phyloP scores from a whole-genome alignment of 1,284 basidiomycete species.

The Ustilago esculenta region DNA sequence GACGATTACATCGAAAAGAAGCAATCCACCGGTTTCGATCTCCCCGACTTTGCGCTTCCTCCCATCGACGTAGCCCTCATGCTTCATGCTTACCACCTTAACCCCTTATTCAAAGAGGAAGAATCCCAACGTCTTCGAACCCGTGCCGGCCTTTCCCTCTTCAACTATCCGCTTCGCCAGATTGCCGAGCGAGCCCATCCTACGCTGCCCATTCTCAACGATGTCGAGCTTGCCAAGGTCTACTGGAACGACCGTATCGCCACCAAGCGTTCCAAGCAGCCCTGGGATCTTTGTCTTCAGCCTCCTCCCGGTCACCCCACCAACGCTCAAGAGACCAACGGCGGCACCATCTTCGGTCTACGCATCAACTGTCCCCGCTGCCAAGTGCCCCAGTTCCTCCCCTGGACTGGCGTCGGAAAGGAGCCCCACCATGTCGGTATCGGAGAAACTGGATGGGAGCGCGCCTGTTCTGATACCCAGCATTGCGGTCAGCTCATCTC shows the following conservation, averaged over 20 bases:
- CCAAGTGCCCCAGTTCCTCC: conserved; percentile 17
- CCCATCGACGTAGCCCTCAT: conserved; percentile 55
- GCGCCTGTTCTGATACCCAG: conserved; percentile 5
- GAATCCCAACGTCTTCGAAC: conserved; percentile 28
- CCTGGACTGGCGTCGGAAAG: conserved; percentile 41
- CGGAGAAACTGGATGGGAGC: conserved; percentile 35
- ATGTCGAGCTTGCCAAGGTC: conserved; percentile 20
- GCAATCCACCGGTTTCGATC: conserved; percentile 2
- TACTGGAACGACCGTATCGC: conserved; percentile 22
- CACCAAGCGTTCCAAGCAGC: conserved; percentile 28
- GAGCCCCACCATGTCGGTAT: conserved; percentile 24
- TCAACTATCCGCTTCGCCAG: conserved; percentile 35
- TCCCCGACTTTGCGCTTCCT: conserved; percentile 43
- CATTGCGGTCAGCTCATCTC: conserved; percentile 19
- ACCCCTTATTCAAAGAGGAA: conserved; percentile 34
- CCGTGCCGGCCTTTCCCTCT: conserved; percentile 13
- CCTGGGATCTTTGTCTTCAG: conserved; percentile 35
- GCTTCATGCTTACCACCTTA: conserved; percentile 52
- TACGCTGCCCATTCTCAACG: conserved; percentile 30
- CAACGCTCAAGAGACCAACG: conserved; percentile 30
- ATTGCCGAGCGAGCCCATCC: conserved; percentile 30
- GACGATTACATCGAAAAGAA: no score
- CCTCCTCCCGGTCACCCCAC: conserved; percentile 35
- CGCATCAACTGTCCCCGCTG: conserved; percentile 35
- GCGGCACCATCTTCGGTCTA: conserved; percentile 41